phyloP scores from a whole-genome alignment of 805 yeast species.

The Jamesozyma rosinii region DNA sequence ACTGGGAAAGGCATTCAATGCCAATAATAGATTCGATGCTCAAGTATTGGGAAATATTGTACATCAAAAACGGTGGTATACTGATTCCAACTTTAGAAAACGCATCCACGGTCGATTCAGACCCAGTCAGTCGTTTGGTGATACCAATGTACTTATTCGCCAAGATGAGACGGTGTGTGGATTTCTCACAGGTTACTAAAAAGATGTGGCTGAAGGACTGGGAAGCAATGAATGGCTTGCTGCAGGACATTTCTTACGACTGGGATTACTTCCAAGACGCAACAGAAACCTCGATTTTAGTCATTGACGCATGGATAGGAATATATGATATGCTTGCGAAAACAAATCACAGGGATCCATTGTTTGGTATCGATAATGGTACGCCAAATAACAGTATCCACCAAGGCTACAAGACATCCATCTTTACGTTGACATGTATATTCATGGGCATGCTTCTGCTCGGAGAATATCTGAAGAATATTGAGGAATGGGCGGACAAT shows the following conservation, averaged over 20 bases:
- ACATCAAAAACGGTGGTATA: constrained; percentile 54
- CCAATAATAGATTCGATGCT: constrained; percentile 50
- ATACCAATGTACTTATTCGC: constrained; percentile 60
- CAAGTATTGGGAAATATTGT: constrained; percentile 60
- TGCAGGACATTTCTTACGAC: constrained; percentile 41
- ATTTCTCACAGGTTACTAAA: constrained; percentile 51
- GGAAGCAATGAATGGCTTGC: constrained; percentile 50
- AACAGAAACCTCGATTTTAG: constrained; percentile 45
- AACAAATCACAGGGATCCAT: not conserved
- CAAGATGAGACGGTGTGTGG: constrained; percentile 54
- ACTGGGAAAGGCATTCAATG: constrained; percentile 57
- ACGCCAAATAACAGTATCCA: constrained; percentile 26
- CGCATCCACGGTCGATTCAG: constrained; percentile 36
- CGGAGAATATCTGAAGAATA: constrained; percentile 47
- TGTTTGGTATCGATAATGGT: constrained; percentile 37
- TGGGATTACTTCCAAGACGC: constrained; percentile 60
- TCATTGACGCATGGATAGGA: constrained; percentile 62
- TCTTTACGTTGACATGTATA: constrained; percentile 62
- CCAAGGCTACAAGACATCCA: constrained; percentile 65
- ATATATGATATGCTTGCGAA: constrained; percentile 42
- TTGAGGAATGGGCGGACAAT: constrained; percentile 39
- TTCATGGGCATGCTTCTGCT: constrained; percentile 49
- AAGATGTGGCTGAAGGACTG: constrained; percentile 60
- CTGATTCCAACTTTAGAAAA: constrained; percentile 40
- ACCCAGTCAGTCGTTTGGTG: constrained; percentile 52